phyloP scores from a whole-genome alignment of 768 basidiomycete species.

The Dioszegia hungarica region DNA sequence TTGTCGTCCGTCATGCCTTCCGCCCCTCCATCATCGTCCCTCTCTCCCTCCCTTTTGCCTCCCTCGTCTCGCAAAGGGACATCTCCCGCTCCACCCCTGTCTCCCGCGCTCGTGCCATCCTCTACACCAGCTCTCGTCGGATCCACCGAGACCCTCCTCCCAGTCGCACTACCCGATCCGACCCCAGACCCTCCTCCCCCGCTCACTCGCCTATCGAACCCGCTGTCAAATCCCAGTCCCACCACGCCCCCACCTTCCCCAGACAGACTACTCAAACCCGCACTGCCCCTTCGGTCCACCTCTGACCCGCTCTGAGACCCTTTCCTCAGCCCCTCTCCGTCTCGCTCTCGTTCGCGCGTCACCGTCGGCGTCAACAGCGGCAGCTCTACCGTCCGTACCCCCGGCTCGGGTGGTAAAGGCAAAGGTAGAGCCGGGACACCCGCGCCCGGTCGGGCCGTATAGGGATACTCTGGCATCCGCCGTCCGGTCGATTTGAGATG shows the following conservation, averaged over 20 bases:
- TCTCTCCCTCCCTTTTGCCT: not conserved
- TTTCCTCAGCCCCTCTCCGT: not conserved
- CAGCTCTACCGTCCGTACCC: constrained; percentile 16
- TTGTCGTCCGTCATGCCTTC: constrained; percentile 10
- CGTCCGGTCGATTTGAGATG: not conserved
- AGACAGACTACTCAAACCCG: no score
- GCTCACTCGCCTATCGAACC: no score
- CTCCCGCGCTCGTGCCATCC: no score
- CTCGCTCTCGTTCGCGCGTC: constrained; percentile 11
- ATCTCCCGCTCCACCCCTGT: not conserved
- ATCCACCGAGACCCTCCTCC: no score
- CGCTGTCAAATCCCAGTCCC: no score
- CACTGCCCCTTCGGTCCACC: no score
- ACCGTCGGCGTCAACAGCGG: constrained; percentile 21
- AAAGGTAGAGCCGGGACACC: not conserved
- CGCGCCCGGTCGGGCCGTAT: not conserved
- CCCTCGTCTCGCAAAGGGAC: not conserved
- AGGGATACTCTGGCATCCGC: not conserved
- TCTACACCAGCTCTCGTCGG: no score
- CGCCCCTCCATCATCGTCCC: constrained; percentile 1
- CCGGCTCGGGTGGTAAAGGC: constrained; percentile 5
- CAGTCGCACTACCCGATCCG: no score
- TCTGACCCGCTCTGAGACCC: not conserved
- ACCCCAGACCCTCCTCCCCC: no score
- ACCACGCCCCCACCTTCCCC: no score